Base-by-base conservation (phyloP, 1,139 yeast genomes). In the Diutina ranongensis region DNA sequence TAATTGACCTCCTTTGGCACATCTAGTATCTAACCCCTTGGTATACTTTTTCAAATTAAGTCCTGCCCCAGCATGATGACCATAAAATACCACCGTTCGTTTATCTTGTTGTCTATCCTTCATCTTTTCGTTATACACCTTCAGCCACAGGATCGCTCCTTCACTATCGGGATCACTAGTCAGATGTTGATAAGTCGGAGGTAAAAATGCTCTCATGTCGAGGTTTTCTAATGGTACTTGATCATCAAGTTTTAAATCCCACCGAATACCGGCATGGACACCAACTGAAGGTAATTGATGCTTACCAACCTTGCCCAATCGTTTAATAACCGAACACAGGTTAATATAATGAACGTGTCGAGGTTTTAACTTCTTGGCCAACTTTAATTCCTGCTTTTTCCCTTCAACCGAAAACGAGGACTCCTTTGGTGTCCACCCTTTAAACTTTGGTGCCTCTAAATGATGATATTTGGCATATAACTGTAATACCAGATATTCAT, bases 51-150 rank as follows among this genome's bases (percentile, higher is more conserved):
- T 73, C 45, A 82, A 53, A 48, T 75, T 78, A 44, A 89, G 71
- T 0, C 97, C 96, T 48, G 80, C 67, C 47, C 78, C 71, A 3
- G 97, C 94, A 59, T 85, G 94, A 57, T 89, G 97, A 1, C 97
- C 97, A 58, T 89, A 89, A 55, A 77, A 79, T 1, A 87, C 89
- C n/a, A 76, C 74, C 36, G 51, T 45, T 4, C 57, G 48, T 28
- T 72, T 63, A 1, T 62, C 57, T 35, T 57, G 44, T n/a, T 44
- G 46, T 51, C 7, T 50, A 21, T 57, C 56, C 50, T 69, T 68
- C 57, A 78, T 76, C 49, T 72, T 66, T 42, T 66, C 60, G 53
- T 80, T 78, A 75, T 83, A 84, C 10, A 77, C 61, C 48, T 74
- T 71, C 19, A 80, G 74, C 88, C 94, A 85, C 16, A 78, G 70